Evolutionary conservation across 345 rosid genomes (phyloP), one percentile per base, ranked within the genome.

Genomic region (Corymbia maculata): DNA sequence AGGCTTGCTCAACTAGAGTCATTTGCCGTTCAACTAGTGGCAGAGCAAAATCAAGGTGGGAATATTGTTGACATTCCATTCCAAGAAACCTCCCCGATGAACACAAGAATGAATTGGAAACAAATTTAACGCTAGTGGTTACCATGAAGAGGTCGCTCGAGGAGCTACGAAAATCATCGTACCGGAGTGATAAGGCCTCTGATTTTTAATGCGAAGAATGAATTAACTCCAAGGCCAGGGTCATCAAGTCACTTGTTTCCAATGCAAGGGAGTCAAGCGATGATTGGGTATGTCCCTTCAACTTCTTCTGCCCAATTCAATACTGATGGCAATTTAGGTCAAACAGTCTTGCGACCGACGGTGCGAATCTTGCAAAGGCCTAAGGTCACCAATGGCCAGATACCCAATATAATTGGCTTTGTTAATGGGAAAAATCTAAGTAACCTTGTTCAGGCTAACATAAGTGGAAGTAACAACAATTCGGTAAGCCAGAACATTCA

Each of bases 351-450:
- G 2, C 13, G 9, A 0, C 70, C 16, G 30, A 7, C 36, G 70
- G 1, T 64, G 36, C 28, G 70, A n/a, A 64, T 64, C 32, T 64
- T 28, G 32, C 32, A 13, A 8, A 64, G 70, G 70, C 70, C 70
- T 64, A 0, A n/a, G 14, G 70, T 64, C 36, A 12, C 36, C 70
- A n/a, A 0, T 4, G 36, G 70, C 70, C 13, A 64, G 0, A 64
- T 28, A n/a, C 14, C 32, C 17, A 3, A n/a, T n/a, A 28, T 13
- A 64, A 36, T 13, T n/a, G 70, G 70, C 70, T 36, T n/a, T 64
- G 70, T 28, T n/a, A 64, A 64, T n/a, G 70, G 16, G 32, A 28
- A 64, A 13, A 15, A 64, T 64, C n/a, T 11, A 61, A 1, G 32
- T 59, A 59, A 59, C 68, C 30, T 10, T 59, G 30, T 59, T 59